These are phyloP conservation scores for Fusarium armeniacum DNA, from an alignment of 2,329 filamentous ascomycete species.

Conservation along the genomic window DNA sequence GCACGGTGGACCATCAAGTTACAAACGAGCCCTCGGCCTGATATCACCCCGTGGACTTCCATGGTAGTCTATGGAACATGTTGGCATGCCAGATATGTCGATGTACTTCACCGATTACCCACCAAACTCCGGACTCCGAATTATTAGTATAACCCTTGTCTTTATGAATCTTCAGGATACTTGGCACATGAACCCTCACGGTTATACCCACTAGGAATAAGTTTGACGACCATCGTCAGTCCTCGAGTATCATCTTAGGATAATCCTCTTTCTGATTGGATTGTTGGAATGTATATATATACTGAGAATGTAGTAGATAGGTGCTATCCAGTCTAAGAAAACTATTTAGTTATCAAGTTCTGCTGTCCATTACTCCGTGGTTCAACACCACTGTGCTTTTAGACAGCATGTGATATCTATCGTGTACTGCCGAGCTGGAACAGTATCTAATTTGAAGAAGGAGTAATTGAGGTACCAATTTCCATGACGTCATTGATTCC, in stretches of 20 bases:
- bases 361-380: too few relatives aligned
- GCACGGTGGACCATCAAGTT: not conserved
- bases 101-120: too few relatives aligned
- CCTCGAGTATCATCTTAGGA: too few relatives aligned
- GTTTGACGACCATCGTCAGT: not conserved
- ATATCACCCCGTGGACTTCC: not conserved
- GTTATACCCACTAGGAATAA: not conserved
- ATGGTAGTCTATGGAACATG: too few relatives aligned
- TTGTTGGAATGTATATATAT: too few relatives aligned
- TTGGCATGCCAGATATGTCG: not conserved
- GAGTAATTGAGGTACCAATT: not conserved
- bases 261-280: too few relatives aligned
- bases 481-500: not conserved
- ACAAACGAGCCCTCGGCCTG: not conserved
- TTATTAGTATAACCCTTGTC: not conserved
- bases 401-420: not conserved
- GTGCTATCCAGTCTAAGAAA: too few relatives aligned
- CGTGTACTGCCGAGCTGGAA: not conserved
- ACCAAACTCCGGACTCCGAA: accelerated
- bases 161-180: not conserved
- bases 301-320: too few relatives aligned
- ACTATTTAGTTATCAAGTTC: too few relatives aligned
- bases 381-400: too few relatives aligned
- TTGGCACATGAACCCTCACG: not conserved
- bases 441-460: too few relatives aligned